Percentiles rank a stretch among this genome's conserved stretches.
Evolutionary conservation across 352 stramenopile genomes (phyloP).

Genomic region (Phytophthora sp.): DNA sequence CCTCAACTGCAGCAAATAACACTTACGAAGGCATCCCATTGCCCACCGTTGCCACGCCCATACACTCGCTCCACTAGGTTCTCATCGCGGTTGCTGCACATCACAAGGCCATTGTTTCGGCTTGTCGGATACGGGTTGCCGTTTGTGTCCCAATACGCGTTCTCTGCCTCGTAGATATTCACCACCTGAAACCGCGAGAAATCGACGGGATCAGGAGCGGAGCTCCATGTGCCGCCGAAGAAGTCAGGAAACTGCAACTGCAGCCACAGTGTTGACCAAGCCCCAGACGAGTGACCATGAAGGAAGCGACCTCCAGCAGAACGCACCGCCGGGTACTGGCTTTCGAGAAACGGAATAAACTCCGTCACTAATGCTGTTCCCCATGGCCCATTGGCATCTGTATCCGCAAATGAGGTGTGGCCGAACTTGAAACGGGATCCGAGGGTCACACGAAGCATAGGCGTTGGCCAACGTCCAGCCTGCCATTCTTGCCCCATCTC

Average conservation of each 20-base stretch:
- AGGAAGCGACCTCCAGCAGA: constrained; percentile 53
- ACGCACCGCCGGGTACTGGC: constrained; percentile 45
- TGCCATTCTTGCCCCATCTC: constrained; percentile 72
- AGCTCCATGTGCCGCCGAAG: constrained; percentile 81
- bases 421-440: constrained; percentile 79
- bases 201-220: constrained; percentile 72
- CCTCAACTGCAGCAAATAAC: background rate
- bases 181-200: constrained; percentile 72
- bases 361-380: constrained; percentile 68
- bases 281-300: constrained; percentile 76
- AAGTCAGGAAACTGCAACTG: constrained; percentile 76
- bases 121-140: constrained; percentile 64
- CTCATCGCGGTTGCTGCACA: constrained; percentile 72
- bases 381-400: constrained; percentile 70
- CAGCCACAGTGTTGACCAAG: constrained; percentile 75
- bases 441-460: constrained; percentile 78
- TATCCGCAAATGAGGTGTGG: constrained; percentile 80
- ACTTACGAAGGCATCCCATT: constrained; percentile 85
- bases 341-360: constrained; percentile 74
- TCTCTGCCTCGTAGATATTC: constrained; percentile 74
- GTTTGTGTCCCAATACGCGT: constrained; percentile 76
- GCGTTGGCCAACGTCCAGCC: constrained; percentile 50
- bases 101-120: constrained; percentile 53
- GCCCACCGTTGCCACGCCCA: constrained; percentile 67
- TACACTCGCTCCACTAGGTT: constrained; percentile 75